Base-by-base conservation (phyloP, 768 basidiomycete species). In the Hygrocybe punicea region DNA sequence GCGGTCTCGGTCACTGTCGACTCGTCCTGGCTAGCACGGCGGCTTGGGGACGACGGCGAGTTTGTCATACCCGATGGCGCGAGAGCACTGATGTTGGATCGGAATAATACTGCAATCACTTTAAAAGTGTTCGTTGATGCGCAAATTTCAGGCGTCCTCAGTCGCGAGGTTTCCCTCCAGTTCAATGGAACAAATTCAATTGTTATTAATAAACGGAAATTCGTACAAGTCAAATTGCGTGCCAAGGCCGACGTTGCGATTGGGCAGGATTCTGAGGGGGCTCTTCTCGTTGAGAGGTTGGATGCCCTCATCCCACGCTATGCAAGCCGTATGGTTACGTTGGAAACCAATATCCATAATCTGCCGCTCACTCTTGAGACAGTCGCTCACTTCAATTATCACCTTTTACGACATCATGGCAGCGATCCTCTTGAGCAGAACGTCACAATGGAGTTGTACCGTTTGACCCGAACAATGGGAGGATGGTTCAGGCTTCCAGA, bases 321-420 rank as follows among this genome's bases (percentile, higher is more conserved):
- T 24, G 53, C 55, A 19, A n/a, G 17, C 48, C 23, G 14, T 7
- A 52, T 34, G 34, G 33, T n/a, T 4, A 3, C 3, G 11, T 45
- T 51, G 10, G 35, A 51, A 21, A 17, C 33, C 5, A 34, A 13
- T 5, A 19, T 6, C 29, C 29, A 51, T 1, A 14, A 17, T 24
- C 17, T 56, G 33, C 21, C 25, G 17, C 10, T 25, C 7, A 39
- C 36, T n/a, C 25, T 56, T 16, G 33, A 52, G 16, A 50, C 47
- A 9, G 46, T 49, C 11, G 55, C 55, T 2, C 65, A 71, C 42
- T 73, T 73, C 55, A 59, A 66, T 29, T 65, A 66, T 37, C 72
- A 74, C 42, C 67, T 74, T 7, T 63, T 55, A 0, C 60, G 71
- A 4, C 56, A 51, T 1, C 62, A 64, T 13, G 53, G 61, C 1